Conservation (phyloP, 805 yeast species). For the Schizosaccharomyces pombe region ASM294v3 CU329670.1:4214001-4214500, state of each 20-base stretch:
- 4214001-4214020: slow-evolving; percentile 30
- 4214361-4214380: slow-evolving; percentile 74
- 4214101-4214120: slow-evolving; percentile 41
- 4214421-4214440: slow-evolving; percentile 60
- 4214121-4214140: slow-evolving; percentile 49
- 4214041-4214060: slow-evolving; percentile 81
- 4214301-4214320: slow-evolving; percentile 42
- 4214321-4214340: slow-evolving; percentile 42
- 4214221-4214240: slow-evolving; percentile 85
- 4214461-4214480: slow-evolving; percentile 80
- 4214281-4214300: slow-evolving; percentile 41
- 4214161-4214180: slow-evolving; percentile 80
- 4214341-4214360: slow-evolving; percentile 65
- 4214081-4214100: slow-evolving; percentile 66
- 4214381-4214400: slow-evolving; percentile 81
- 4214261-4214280: slow-evolving; percentile 49
- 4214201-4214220: slow-evolving; percentile 62
- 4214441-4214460: slow-evolving; percentile 59
- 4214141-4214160: slow-evolving; percentile 76
- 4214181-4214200: slow-evolving; percentile 46
- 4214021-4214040: slow-evolving; percentile 44
- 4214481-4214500: slow-evolving; percentile 54
- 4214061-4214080: slow-evolving; percentile 55
- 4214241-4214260: slow-evolving; percentile 69
- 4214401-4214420: slow-evolving; percentile 52